Evolutionary conservation across 306 rosid genomes (phyloP), one percentile per base, ranked within the genome.

Genomic region (Parietaria judaica): DNA sequence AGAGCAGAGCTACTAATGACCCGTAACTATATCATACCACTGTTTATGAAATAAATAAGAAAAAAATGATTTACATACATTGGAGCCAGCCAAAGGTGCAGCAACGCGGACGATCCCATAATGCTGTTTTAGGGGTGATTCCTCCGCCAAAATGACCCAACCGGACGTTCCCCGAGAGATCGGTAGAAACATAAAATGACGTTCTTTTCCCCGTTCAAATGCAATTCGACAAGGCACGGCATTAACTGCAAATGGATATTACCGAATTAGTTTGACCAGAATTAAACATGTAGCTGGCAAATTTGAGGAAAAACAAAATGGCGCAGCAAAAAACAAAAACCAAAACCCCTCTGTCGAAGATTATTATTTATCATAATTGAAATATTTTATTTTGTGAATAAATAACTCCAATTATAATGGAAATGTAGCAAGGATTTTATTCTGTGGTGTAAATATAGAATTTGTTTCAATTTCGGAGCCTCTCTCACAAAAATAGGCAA

Each of bases 141-240:
- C 90, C 68, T 92, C 98, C 13, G 96, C 95, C 65, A 92, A 86
- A 66, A 79, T 67, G 44, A 82, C 75, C 95, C 96, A 88, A 45
- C 98, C 98, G 36, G 85, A 82, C 63, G 76, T 70, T 77, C 96
- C 95, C 54, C 51, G 62, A 48, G 95, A 80, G 67, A 81, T 52
- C 56, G 96, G 88, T 70, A 84, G 74, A 63, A 92, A 82, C 79
- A 36, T 75, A 69, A 92, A 76, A 58, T 82, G 86, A 14, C 84
- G 84, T 51, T 88, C 96, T 72, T 79, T 92, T 52, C 98, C 96
- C 73, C 86, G 82, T 85, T 86, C 96, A 48, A 92, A 92, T 11
- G 96, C 86, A 72, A 92, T 86, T 79, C 94, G 83, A 74, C 98
- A 92, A 71, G 94, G 86, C 70, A 92, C 74, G 0, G 95, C 88